Percentiles rank a stretch among this genome's conserved stretches.
phyloP scores from a whole-genome alignment of 2,329 filamentous ascomycete species.

The Cytospora mali region DNA sequence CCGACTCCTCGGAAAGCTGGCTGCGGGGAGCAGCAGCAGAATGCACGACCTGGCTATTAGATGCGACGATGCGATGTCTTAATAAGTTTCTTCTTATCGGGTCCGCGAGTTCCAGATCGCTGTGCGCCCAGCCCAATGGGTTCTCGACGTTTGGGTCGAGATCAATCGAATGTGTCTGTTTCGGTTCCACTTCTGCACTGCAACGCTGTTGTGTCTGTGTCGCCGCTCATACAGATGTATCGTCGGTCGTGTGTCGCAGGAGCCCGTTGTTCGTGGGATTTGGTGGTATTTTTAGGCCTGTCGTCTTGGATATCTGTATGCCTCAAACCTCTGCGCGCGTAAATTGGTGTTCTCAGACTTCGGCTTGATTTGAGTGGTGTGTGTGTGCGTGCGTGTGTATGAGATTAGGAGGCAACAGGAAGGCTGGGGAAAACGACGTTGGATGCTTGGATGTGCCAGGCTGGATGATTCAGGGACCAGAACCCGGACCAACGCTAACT shows the following conservation, averaged over 20 bases:
- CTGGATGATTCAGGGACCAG: conserved; percentile 2
- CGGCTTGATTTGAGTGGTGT: conserved; percentile 8
- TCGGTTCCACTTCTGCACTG: conserved; percentile 13
- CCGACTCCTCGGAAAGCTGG: conserved; percentile 20
- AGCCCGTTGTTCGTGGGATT: conserved; percentile 6
- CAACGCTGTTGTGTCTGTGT: conserved; percentile 15
- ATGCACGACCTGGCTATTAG: conserved; percentile 10
- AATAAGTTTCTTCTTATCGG: neutral
- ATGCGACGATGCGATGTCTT: conserved; percentile 11
- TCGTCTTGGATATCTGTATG: conserved; percentile 5
- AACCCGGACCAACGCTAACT: neutral
- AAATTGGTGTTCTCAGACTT: conserved; percentile 8
- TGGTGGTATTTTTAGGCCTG: conserved; percentile 6
- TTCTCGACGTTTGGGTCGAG: conserved; percentile 9
- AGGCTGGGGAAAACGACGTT: conserved; percentile 2
- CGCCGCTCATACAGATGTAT: conserved; percentile 14
- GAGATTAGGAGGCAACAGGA: neutral
- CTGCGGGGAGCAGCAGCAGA: conserved; percentile 18
- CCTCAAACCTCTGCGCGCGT: conserved; percentile 16
- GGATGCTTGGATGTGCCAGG: neutral
- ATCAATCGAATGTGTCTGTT: conserved; percentile 9
- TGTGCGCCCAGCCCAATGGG: conserved; percentile 2
- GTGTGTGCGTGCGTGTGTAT: neutral
- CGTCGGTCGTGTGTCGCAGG: conserved; percentile 12
- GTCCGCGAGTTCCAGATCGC: neutral